A percentile compares a stretch with the other conserved stretches of the same genome.
Evolutionary conservation across 2,329 filamentous ascomycete species (phyloP).

Genomic region (Pseudogymnoascus sp.): DNA sequence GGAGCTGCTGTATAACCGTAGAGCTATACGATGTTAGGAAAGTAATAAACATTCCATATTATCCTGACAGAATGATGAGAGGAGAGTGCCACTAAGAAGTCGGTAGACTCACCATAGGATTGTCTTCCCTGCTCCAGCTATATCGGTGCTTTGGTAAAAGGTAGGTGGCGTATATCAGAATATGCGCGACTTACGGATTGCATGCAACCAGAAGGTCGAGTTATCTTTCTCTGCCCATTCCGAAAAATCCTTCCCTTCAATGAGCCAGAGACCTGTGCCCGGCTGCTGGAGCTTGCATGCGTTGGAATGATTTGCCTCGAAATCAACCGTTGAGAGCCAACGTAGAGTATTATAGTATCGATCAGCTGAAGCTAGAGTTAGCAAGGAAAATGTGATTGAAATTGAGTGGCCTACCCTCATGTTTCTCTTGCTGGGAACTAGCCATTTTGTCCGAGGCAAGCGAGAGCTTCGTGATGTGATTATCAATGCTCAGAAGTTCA

Average conservation of each 20-base stretch:
- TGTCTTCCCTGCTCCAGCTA: conserved; percentile 20
- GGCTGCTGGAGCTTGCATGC: conserved; percentile 14
- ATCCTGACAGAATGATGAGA: not conserved
- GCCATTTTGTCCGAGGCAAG: not conserved
- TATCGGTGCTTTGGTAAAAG: not conserved
- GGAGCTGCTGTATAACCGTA: not conserved
- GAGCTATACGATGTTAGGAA: not conserved
- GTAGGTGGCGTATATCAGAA: not conserved
- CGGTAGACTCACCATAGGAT: conserved; percentile 12
- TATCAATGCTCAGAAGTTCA: not conserved
- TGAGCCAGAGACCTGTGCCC: conserved; percentile 20
- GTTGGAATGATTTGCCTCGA: not conserved
- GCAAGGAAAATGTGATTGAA: not conserved
- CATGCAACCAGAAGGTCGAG: conserved; percentile 18
- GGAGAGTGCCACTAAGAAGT: not conserved
- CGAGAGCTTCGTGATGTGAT: not conserved
- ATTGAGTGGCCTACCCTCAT: not conserved
- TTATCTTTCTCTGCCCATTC: conserved; percentile 9
- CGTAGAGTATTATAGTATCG: not conserved
- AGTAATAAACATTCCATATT: not conserved
- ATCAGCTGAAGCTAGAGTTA: not conserved
- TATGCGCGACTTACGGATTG: conserved; percentile 15
- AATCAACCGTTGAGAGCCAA: not conserved
- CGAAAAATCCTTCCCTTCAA: conserved; percentile 15
- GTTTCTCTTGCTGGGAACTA: not conserved